These are phyloP conservation scores for Artomyces pyxidatus DNA, from an alignment of 768 basidiomycete genomes.

Conservation along the genomic window DNA sequence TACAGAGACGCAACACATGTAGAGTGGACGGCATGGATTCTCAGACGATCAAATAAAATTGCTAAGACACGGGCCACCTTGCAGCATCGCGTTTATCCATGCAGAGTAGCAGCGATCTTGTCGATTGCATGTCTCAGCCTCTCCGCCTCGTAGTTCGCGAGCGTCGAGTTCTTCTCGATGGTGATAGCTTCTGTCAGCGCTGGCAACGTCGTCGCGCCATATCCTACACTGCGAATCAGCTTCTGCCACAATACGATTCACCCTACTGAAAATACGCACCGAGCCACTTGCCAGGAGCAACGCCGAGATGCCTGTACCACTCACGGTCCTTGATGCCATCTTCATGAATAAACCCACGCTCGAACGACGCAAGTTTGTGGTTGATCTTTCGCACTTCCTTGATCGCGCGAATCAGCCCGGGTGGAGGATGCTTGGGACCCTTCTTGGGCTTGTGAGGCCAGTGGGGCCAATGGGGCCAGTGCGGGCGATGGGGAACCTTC, in stretches of 20 bases:
- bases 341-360: conserved; percentile 73
- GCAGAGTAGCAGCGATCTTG: too few species aligned
- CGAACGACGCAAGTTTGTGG: conserved; percentile 60
- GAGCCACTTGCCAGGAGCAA: conserved; percentile 82
- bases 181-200: conserved; percentile 71
- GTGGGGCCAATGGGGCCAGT: conserved; percentile 5
- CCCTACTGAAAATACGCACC: conserved; percentile 34
- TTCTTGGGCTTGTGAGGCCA: too few species aligned
- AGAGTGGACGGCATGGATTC: neutral
- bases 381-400: conserved; percentile 54
- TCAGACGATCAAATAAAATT: too few species aligned
- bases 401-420: conserved; percentile 46
- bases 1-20: neutral
- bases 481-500: conserved; percentile 5
- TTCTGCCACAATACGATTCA: neutral
- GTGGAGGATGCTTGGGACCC: conserved; percentile 18
- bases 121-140: conserved; percentile 50
- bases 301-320: conserved; percentile 82
- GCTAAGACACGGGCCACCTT: too few species aligned
- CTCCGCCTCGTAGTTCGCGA: conserved; percentile 52
- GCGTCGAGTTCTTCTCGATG: conserved; percentile 53
- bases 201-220: conserved; percentile 81
- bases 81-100: too few species aligned
- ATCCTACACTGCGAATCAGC: conserved; percentile 48
- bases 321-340: conserved; percentile 72